Base-by-base conservation (phyloP, 2,329 filamentous ascomycete genomes). In the Mycosphaerella arachidis region DNA sequence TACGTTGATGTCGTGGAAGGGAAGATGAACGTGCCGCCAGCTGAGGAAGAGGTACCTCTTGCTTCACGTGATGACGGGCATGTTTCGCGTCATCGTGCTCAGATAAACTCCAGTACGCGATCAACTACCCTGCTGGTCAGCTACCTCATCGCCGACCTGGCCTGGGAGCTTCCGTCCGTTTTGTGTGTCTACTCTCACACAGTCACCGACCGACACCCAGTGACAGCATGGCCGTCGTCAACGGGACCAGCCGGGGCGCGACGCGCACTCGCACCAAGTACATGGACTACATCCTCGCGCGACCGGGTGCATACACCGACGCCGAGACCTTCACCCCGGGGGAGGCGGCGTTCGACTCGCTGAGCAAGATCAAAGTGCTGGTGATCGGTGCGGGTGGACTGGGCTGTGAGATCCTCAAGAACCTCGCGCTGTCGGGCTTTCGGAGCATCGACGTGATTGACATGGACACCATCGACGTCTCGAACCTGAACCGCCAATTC, bases 401-500 rank as follows among this genome's bases (percentile, higher is more conserved):
- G 61, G 94, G 94, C 66, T 99, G 94, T 70, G 94, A 99, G 74
- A 96, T 99, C 48, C 80, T 99, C 55, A 99, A 99, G 80, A 91
- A 99, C 71, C 83, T 99, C 35, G 94, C 94, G 46, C 83, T 99
- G 55, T 97, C 93, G 1, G 92, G 92, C 30, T 99, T 99, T 80
- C 95, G 90, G 75, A 86, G 96, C 71, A 97, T 99, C 67, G 92
- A 99, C 79, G 94, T 99, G 60, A 97, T 99, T 70, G 94, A 99
- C 77, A 99, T 99, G 94, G 92, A 99, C 76, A 99, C 93, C 1
- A 99, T 99, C 75, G 94, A 99, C 72, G 93, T 99, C 62, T 97
- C 92, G 54, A 99, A 99, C 74, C 83, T 99, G 24, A 99, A 99
- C 76, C 89, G 94, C 46, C 94, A 99, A 71, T 99, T 99, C 72